These are phyloP conservation scores for Rubia tinctorum DNA, from an alignment of 305 asterid species.

Conservation along the genomic window DNA sequence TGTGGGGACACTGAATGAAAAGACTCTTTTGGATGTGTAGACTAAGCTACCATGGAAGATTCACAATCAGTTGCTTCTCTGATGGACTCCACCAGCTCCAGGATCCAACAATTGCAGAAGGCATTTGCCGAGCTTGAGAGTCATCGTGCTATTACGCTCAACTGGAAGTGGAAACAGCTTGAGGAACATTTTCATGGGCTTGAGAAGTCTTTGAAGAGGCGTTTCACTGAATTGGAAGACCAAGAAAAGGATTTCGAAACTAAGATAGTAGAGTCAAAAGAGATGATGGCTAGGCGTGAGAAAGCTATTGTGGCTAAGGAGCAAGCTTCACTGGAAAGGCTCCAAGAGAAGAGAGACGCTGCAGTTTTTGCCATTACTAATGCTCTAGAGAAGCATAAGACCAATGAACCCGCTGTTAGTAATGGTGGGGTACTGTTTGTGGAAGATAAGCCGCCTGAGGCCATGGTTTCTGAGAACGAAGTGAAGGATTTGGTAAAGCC, in stretches of 20 bases:
- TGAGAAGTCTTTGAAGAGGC: conserved; percentile 90
- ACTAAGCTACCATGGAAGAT: conserved; percentile 67
- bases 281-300: conserved; percentile 67
- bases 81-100: conserved; percentile 81
- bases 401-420: conserved; percentile 31
- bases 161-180: conserved; percentile 92
- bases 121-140: conserved; percentile 98
- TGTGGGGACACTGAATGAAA: conserved; percentile 12
- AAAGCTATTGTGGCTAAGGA: conserved; percentile 78
- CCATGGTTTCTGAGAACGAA: conserved; percentile 31
- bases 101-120: conserved; percentile 87
- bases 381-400: conserved; percentile 53
- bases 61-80: conserved; percentile 50
- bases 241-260: conserved; percentile 86
- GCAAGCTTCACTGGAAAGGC: conserved; percentile 76
- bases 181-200: conserved; percentile 97
- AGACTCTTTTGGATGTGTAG: conserved; percentile 23
- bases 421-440: conserved; percentile 32
- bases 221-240: conserved; percentile 89
- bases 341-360: conserved; percentile 95
- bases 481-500: conserved; percentile 30
- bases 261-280: conserved; percentile 66
- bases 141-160: conserved; percentile 78
- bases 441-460: conserved; percentile 37
- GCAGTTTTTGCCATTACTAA: conserved; percentile 79